Percentiles rank a stretch among this genome's conserved stretches.
Conservation (phyloP, 2,329 filamentous ascomycete genomes). For the Sphaceloma murrayae region DNA sequence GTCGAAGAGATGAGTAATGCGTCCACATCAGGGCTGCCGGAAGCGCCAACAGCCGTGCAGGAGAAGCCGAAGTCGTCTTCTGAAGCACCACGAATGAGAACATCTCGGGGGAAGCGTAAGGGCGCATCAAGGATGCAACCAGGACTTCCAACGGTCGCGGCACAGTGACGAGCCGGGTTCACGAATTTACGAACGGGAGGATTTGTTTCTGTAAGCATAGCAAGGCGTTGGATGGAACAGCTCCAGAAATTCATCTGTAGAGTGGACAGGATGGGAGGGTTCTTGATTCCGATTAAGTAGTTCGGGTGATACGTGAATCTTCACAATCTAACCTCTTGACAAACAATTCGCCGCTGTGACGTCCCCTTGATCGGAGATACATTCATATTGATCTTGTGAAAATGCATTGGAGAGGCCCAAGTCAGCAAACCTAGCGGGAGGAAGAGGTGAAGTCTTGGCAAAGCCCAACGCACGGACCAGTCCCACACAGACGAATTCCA, state of each 20-base stretch:
- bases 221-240: conserved; percentile 9
- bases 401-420: too few relatives aligned
- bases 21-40: not conserved
- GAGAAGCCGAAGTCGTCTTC: not conserved
- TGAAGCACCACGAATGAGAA: not conserved
- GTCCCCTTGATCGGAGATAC: too few relatives aligned
- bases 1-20: too few relatives aligned
- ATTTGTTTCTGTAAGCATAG: conserved; percentile 8
- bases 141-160: conserved; percentile 1
- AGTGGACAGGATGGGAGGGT: too few relatives aligned
- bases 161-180: not conserved
- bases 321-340: too few relatives aligned
- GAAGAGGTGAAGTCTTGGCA: conserved; percentile 7
- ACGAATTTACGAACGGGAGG: conserved; percentile 4
- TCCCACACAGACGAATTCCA: not conserved
- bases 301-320: too few relatives aligned
- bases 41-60: not conserved
- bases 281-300: too few relatives aligned
- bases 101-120: not conserved
- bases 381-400: too few relatives aligned
- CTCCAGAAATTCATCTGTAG: too few relatives aligned
- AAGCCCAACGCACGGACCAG: too few relatives aligned
- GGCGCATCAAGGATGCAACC: not conserved
- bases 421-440: too few relatives aligned
- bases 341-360: too few relatives aligned